Conservation (phyloP, 495 filamentous ascomycete species). For the Tuber magnatum region DNA sequence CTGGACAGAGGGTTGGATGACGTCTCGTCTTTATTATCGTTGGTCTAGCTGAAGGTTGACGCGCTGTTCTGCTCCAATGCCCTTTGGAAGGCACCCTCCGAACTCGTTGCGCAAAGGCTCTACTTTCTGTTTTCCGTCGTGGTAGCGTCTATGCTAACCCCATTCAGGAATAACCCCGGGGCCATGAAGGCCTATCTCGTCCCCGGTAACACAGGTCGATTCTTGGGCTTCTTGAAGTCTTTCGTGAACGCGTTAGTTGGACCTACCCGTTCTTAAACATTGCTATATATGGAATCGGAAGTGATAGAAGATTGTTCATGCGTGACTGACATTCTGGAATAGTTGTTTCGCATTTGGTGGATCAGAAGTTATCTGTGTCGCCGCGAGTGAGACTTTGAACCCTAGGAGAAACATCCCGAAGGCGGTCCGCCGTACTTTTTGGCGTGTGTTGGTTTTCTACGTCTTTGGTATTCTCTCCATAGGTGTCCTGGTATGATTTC, state of each 20-base stretch:
- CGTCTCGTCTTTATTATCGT: neutral
- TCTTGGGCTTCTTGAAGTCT: constrained; percentile 42
- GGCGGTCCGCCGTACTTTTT: constrained; percentile 49
- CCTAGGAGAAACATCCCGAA: constrained; percentile 50
- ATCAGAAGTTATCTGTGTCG: constrained; percentile 56
- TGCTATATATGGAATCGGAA: neutral
- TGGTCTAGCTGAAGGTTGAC: neutral
- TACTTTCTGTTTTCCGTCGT: neutral
- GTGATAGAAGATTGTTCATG: constrained; percentile 1
- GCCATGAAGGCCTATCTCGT: constrained; percentile 58
- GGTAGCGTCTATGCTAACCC: neutral
- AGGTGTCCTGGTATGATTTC: constrained; percentile 45
- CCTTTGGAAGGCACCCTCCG: neutral
- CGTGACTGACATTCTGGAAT: neutral
- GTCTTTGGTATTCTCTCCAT: constrained; percentile 54
- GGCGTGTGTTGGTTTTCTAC: constrained; percentile 54
- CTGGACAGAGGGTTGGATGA: neutral
- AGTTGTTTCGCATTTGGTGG: constrained; percentile 53
- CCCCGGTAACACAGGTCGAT: constrained; percentile 47
- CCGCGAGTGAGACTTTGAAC: constrained; percentile 67
- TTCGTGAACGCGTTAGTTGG: constrained; percentile 45
- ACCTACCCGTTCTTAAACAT: neutral
- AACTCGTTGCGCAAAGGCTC: constrained; percentile 3
- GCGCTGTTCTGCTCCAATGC: neutral
- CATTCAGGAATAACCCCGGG: constrained; percentile 50